phyloP scores from a whole-genome alignment of 805 yeast species.

The Yarrowia keelungensis region DNA sequence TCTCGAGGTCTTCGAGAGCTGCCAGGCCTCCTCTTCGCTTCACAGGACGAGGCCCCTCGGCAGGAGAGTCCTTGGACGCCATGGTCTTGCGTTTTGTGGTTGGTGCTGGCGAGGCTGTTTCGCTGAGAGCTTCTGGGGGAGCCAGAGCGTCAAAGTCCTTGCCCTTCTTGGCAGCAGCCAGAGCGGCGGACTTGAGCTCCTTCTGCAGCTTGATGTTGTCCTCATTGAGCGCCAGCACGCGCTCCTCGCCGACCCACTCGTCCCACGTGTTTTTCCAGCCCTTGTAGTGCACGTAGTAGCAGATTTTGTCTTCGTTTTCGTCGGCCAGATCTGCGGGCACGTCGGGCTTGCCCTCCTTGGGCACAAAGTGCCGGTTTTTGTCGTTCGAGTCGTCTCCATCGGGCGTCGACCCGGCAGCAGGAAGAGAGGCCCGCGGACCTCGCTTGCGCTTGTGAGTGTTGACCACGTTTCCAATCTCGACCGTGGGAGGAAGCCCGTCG shows the following conservation, averaged over 20 bases:
- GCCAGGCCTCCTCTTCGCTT: slow-evolving; percentile 47
- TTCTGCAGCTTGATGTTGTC: slow-evolving; percentile 72
- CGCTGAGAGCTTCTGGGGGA: slow-evolving; percentile 39
- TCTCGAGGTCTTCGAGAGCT: slow-evolving; percentile 47
- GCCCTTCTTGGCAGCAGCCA: slow-evolving; percentile 46
- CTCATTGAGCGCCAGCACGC: slow-evolving; percentile 71
- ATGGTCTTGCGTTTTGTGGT: slow-evolving; percentile 43
- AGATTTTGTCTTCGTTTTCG: slow-evolving; percentile 50
- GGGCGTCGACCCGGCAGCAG: slow-evolving; percentile 34
- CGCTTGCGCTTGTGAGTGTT: slow-evolving; percentile 40
- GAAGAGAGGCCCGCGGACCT: slow-evolving; percentile 10
- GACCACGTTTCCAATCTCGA: slow-evolving; percentile 36
- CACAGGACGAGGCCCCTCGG: slow-evolving; percentile 22
- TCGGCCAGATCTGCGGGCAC: slow-evolving; percentile 49
- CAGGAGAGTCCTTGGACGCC: slow-evolving; percentile 34
- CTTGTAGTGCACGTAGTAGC: slow-evolving; percentile 82
- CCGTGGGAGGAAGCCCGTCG: slow-evolving; percentile 38
- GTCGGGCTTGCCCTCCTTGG: slow-evolving; percentile 41
- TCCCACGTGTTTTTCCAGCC: slow-evolving; percentile 98
- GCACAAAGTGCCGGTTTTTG: slow-evolving; percentile 32
- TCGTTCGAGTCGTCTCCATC: slow-evolving; percentile 43
- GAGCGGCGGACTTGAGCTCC: slow-evolving; percentile 61
- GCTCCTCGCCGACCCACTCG: slow-evolving; percentile 83
- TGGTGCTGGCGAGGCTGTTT: slow-evolving; percentile 32
- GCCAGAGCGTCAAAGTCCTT: slow-evolving; percentile 39